A percentile compares a stretch with the other conserved stretches of the same genome.
Conservation (phyloP, 306 rosid genomes). For the Quercus dentata region DNA sequence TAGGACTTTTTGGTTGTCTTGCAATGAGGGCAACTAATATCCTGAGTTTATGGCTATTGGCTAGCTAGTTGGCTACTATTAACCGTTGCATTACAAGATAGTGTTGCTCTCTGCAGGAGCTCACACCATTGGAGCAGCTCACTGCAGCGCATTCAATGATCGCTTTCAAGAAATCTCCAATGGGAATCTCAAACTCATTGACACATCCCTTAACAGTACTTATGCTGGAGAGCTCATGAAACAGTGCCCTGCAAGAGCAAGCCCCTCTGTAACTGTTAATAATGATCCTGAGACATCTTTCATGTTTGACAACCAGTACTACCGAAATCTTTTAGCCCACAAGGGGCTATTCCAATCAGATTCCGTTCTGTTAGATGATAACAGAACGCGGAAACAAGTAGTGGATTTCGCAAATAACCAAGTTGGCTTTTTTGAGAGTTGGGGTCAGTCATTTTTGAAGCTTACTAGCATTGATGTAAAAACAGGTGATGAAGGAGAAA, state of each 20-base stretch:
- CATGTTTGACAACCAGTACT: slow-evolving; percentile 73
- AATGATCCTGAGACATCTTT: slow-evolving; percentile 67
- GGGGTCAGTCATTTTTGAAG: slow-evolving; percentile 69
- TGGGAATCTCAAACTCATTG: slow-evolving; percentile 53
- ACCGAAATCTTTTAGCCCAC: slow-evolving; percentile 48
- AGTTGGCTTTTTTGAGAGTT: slow-evolving; percentile 50
- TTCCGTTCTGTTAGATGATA: slow-evolving; percentile 48
- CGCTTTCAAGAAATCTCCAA: slow-evolving; percentile 53
- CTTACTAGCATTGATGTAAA: slow-evolving; percentile 63
- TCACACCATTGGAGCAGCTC: slow-evolving; percentile 79
- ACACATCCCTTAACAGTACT: slow-evolving; percentile 48
- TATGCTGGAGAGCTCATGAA: slow-evolving; percentile 63
- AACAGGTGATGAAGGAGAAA: slow-evolving; percentile 61
- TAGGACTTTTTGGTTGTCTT: background rate
- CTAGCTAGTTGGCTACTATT: too few relatives aligned
- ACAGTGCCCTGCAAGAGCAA: slow-evolving; percentile 45
- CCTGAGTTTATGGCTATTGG: background rate
- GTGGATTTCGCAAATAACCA: slow-evolving; percentile 60
- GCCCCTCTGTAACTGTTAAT: slow-evolving; percentile 44
- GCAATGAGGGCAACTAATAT: background rate
- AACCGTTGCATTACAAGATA: background rate
- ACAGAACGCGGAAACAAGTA: slow-evolving; percentile 46
- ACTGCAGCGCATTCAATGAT: slow-evolving; percentile 67
- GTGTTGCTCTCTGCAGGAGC: slow-evolving; percentile 50
- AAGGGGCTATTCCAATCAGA: slow-evolving; percentile 78